Base-by-base conservation (phyloP, 805 yeast genomes). In the Helenozyma baotianmanensis region DNA sequence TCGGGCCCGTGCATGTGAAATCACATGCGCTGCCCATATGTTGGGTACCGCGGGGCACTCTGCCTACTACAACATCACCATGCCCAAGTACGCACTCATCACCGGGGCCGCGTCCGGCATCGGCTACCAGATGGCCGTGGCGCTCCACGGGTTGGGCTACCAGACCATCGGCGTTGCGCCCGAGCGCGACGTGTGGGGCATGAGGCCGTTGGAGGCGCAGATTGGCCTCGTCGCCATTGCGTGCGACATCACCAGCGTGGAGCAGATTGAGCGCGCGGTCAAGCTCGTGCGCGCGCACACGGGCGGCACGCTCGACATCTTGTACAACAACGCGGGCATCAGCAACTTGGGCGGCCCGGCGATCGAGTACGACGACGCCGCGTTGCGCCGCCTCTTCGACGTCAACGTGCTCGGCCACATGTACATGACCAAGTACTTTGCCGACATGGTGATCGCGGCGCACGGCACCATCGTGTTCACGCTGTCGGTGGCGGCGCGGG, bases 241-340 rank as follows among this genome's bases (percentile, higher is more conserved):
- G 6, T 58, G 58, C 25, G 74, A 69, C 39, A 62, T 70, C 30
- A 60, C 70, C 14, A 27, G 36, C 13, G 12, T 33, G 9, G 32
- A 27, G 6, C 38, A 38, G 14, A 32, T 44, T 21, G 23, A 36
- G 12, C 54, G 57, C 11, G 48, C 51, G 4, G 42, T 46, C 6
- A 21, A 46, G 1, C 44, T 62, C 10, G 48, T 45, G 15, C 22
- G 27, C 7, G 32, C 39, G 4, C 46, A 54, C 16, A 56, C 58
- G 18, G 60, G 53, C 8, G 69, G 66, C 1, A 38, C 35, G 17
- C 42, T 69, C 22, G 62, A 66, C 33, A 43, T 64, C 6, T 49
- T 69, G 19, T 68, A 58, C 48, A 60, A 67, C 40, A 68, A 68
- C 39, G 73, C 71, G 8, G 72, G 73, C 1, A 48, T 56, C 19